Conservation (phyloP, 805 yeast species). For the Kurtzmaniella fragi region DNA sequence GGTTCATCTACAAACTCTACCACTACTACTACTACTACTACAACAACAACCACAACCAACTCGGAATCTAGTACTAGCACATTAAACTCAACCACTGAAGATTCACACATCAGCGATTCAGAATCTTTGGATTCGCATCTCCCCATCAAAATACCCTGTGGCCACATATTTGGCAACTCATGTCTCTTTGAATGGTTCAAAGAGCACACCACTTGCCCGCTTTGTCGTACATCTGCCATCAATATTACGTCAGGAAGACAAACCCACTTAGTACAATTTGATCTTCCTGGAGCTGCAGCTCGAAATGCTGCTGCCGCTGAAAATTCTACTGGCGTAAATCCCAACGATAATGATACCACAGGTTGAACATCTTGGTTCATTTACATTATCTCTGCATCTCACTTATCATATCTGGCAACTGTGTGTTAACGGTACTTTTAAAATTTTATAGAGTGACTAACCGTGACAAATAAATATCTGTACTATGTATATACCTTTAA, state of each 20-base stretch:
- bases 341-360: conserved; percentile 10
- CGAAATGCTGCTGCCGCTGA: conserved; percentile 21
- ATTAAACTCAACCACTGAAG: conserved; percentile 7
- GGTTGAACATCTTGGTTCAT: no score
- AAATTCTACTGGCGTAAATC: conserved; percentile 20
- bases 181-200: conserved; percentile 84
- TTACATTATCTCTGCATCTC: no score
- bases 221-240: conserved; percentile 61
- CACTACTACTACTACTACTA: not conserved
- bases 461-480: conserved; percentile 1
- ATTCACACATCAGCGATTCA: conserved; percentile 21
- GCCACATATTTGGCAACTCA: conserved; percentile 80
- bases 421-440: no score
- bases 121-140: conserved; percentile 37
- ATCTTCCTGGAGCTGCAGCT: conserved; percentile 17
- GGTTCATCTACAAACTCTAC: not conserved
- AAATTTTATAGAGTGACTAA: conserved; percentile 1
- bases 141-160: conserved; percentile 77
- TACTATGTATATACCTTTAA: not conserved
- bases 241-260: conserved; percentile 11
- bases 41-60: conserved; percentile 2
- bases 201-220: conserved; percentile 72
- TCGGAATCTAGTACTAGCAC: conserved; percentile 3
- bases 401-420: no score
- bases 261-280: no score